Evolutionary conservation across 1,284 basidiomycete species (phyloP), one percentile per base, ranked within the genome.

Genomic region (Cerrena zonata): DNA sequence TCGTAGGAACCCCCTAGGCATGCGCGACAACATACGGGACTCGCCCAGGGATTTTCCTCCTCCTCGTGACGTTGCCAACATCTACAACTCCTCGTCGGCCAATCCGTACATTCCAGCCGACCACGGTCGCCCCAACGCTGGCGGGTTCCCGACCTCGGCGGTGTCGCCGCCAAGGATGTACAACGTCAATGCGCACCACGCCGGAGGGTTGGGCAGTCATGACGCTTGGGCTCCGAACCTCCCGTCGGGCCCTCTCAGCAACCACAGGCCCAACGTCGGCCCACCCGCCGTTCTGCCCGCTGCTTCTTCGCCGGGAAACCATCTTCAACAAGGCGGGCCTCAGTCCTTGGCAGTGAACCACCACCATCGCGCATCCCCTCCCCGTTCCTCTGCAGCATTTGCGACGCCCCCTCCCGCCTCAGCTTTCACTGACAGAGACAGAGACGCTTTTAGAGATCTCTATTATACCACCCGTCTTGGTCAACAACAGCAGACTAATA

Each of bases 281-380:
- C 56, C 54, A 19, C 46, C 44, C 53, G 58, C 56, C 45, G 50
- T 52, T 24, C n/a, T n/a, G n/a, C 41, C 60, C 46, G 39, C 50
- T 3, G 49, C 26, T 26, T 40, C 40, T 34, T 38, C 46, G 21
- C 27, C 47, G 15, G 47, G 59, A 55, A 53, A 61, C 51, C 63
- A 66, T 60, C 53, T 60, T 53, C 62, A 61, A 58, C 61, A 54
- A 10, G 27, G 56, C 46, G 50, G 54, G 27, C 53, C 52, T 34
- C 49, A 60, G 36, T 56, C 58, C 56, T 60, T 65, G 56, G 49
- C 49, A 57, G 52, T 62, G 54, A 63, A 65, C 60, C 61, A 65
- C 55, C 58, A 58, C 55, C 60, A 57, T 50, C 58, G 58, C 49
- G 57, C 62, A 45, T 59, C 65, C 50, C 62, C 62, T 42, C 55